These are phyloP conservation scores for Coffea canephora DNA, from an alignment of 257 asterid genomes.

Conservation along the genomic window DNA sequence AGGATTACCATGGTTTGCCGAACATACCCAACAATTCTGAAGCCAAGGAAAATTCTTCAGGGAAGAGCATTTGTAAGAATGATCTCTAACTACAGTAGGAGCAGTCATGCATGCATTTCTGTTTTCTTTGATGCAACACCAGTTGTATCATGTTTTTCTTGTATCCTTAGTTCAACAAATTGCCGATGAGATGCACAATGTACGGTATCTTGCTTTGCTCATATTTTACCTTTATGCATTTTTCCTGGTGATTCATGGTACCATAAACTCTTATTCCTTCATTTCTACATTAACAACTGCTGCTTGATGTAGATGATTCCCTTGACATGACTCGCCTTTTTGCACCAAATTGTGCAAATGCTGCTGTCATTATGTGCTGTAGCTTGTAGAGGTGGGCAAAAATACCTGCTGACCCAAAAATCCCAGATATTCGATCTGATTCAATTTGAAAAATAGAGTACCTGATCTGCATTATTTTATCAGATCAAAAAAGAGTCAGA, in stretches of 20 bases:
- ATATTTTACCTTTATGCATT: not conserved
- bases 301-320: not conserved
- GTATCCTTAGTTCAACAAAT: not conserved
- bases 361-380: too few species aligned
- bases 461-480: too few species aligned
- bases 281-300: not conserved
- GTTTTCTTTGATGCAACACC: slow-evolving; percentile 5
- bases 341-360: too few species aligned
- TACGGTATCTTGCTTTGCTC: not conserved
- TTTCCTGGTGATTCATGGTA: not conserved
- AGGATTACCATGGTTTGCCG: slow-evolving; percentile 75
- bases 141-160: not conserved
- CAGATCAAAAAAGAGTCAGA: too few species aligned
- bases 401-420: too few species aligned
- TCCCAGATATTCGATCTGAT: too few species aligned
- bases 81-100: not conserved
- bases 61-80: not conserved
- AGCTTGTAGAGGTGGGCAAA: too few species aligned
- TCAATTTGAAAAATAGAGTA: too few species aligned
- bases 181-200: not conserved
- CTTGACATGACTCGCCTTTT: not conserved
- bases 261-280: too few species aligned
- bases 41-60: not conserved
- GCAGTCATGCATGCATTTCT: not conserved
- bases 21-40: slow-evolving; percentile 15